Conservation (phyloP, 805 yeast genomes). For the Spathaspora passalidarum region DNA sequence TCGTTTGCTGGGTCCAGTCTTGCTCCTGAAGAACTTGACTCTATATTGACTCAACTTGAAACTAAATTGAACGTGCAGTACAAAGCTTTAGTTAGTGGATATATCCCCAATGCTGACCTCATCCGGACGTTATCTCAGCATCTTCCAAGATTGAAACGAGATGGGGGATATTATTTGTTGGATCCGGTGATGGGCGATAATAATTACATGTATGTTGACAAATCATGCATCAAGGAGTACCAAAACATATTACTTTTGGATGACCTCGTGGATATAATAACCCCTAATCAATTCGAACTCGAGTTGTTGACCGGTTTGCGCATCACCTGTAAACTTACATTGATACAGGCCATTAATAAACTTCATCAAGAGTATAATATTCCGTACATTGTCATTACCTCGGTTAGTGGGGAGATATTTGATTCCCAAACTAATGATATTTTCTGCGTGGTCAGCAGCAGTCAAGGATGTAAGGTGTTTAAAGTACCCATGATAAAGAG, state of each 20-base stretch:
- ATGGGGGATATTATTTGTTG: conserved; percentile 48
- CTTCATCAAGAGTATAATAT: conserved; percentile 51
- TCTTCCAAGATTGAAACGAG: conserved; percentile 32
- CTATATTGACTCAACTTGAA: conserved; percentile 54
- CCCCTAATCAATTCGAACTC: conserved; percentile 90
- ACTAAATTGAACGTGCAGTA: conserved; percentile 40
- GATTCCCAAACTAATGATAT: conserved; percentile 14
- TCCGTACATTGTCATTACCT: conserved; percentile 65
- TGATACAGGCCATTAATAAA: conserved; percentile 44
- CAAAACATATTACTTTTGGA: conserved; percentile 45
- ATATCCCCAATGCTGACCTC: conserved; percentile 57
- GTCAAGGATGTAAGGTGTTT: conserved; percentile 27
- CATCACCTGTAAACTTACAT: conserved; percentile 35
- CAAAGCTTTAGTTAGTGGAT: conserved; percentile 63
- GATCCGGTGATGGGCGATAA: conserved; percentile 86
- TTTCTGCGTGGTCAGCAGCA: conserved; percentile 24
- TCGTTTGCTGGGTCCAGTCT: conserved; percentile 57
- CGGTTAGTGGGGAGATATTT: conserved; percentile 34
- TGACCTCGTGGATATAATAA: conserved; percentile 63
- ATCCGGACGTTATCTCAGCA: conserved; percentile 34
- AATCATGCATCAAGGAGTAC: conserved; percentile 37
- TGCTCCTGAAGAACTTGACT: conserved; percentile 37
- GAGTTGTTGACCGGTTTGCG: conserved; percentile 62
- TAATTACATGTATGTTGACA: conserved; percentile 62
- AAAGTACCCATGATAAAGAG: conserved; percentile 64